Evolutionary conservation across 352 stramenopile genomes (phyloP).

Genomic region (Phytophthora fragariae): DNA sequence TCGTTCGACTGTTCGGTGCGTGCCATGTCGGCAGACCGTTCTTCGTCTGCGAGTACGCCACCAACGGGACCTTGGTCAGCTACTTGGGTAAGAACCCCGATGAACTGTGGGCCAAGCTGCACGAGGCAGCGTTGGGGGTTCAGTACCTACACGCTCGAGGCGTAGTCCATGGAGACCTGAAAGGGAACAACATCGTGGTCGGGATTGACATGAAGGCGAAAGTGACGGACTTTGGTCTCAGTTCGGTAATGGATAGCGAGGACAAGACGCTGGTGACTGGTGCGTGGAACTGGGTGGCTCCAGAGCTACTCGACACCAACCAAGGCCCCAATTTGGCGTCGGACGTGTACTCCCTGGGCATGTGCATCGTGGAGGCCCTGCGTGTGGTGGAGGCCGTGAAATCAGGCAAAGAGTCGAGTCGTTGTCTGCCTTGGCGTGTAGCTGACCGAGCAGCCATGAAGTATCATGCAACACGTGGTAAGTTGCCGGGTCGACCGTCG

Average conservation of each 20-base stretch:
- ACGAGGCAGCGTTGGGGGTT: neutral
- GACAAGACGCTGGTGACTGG: neutral
- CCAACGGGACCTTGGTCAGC: neutral
- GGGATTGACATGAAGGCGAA: neutral
- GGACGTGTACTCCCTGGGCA: neutral
- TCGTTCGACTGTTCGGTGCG: neutral
- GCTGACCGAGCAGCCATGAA: neutral
- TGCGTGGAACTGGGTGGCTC: neutral
- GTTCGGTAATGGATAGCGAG: neutral
- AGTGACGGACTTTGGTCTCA: neutral
- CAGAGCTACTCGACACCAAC: neutral
- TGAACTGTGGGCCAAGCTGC: neutral
- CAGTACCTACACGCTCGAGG: neutral
- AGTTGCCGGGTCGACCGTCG: neutral
- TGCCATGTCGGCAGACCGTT: neutral
- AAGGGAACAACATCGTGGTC: neutral
- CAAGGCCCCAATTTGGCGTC: neutral
- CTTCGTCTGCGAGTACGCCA: neutral
- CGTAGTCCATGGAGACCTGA: neutral
- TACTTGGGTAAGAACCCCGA: neutral
- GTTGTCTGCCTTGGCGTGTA: neutral
- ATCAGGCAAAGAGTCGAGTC: neutral
- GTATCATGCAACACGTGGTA: neutral
- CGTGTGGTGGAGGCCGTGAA: neutral
- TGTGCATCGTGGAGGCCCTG: neutral